Percentiles rank a stretch among this genome's conserved stretches.
Conservation (phyloP, 352 stramenopile species). For the Globisporangium takayamanum region DNA sequence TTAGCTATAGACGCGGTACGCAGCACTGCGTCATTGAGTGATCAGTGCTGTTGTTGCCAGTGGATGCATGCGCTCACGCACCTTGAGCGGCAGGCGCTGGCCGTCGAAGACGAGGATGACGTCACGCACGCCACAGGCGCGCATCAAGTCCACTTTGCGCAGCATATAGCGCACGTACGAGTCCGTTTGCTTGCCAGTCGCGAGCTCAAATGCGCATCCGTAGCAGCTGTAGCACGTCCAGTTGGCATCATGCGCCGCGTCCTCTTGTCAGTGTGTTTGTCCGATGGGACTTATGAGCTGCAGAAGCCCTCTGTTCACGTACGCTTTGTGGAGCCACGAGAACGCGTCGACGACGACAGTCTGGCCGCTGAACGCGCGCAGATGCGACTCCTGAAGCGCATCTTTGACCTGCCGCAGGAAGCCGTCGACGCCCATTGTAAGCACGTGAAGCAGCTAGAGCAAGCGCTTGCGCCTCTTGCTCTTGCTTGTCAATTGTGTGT, state of each 20-base stretch:
- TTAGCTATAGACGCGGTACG: too few species aligned
- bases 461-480: too few species aligned
- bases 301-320: slow-evolving; percentile 11
- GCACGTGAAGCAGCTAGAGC: neutral
- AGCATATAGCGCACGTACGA: slow-evolving; percentile 72
- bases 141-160: slow-evolving; percentile 62
- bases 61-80: slow-evolving; percentile 5
- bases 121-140: slow-evolving; percentile 39
- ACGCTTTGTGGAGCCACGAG: slow-evolving; percentile 82
- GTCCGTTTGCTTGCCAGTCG: slow-evolving; percentile 50
- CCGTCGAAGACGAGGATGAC: slow-evolving; percentile 75
- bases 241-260: neutral
- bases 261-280: neutral
- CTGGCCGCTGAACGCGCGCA: slow-evolving; percentile 44
- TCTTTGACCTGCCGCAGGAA: slow-evolving; percentile 59
- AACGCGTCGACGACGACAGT: slow-evolving; percentile 65
- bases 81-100: slow-evolving; percentile 66
- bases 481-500: neutral
- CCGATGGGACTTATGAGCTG: too few species aligned
- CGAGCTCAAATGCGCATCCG: slow-evolving; percentile 69
- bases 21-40: too few species aligned
- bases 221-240: slow-evolving; percentile 41
- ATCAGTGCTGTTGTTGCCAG: too few species aligned
- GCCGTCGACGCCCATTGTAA: slow-evolving; percentile 56
- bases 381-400: slow-evolving; percentile 39